Evolutionary conservation across 108 stramenopile genomes (phyloP).

Genomic region (Aurantiochytrium sp.): DNA sequence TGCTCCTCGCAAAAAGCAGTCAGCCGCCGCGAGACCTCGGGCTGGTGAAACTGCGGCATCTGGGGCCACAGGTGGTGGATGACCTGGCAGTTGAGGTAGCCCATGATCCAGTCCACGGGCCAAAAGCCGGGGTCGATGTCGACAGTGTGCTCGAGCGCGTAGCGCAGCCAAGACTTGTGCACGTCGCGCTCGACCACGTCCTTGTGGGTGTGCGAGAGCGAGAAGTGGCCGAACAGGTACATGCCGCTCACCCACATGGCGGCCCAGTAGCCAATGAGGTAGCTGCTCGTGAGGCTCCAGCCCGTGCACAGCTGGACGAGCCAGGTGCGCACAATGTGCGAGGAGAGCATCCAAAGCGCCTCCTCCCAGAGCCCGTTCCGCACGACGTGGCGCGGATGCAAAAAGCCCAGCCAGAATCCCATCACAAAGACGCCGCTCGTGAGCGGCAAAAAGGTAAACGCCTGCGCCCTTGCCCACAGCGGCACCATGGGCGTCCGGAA

Average conservation of each 20-base stretch:
- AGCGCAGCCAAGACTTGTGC: conserved; percentile 34
- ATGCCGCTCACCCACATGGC: not conserved
- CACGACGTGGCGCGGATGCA: conserved; percentile 39
- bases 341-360: not conserved
- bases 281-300: not conserved
- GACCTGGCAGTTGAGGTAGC: conserved; percentile 94
- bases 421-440: conserved; percentile 33
- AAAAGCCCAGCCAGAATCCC: conserved; percentile 37
- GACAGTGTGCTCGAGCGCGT: conserved; percentile 37
- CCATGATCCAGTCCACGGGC: conserved; percentile 97
- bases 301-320: not conserved
- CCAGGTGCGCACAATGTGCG: not conserved
- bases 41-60: conserved; percentile 87
- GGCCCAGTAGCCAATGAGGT: not conserved
- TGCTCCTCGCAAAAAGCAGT: conserved; percentile 93
- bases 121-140: conserved; percentile 63
- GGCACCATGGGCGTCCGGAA: too few relatives aligned
- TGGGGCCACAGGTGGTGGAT: conserved; percentile 97
- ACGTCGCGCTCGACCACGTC: conserved; percentile 27
- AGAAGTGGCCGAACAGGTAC: conserved; percentile 44
- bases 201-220: conserved; percentile 41
- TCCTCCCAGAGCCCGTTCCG: not conserved
- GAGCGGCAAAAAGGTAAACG: conserved; percentile 24
- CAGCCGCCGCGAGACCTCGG: conserved; percentile 77
- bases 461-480: conserved; percentile 32